Evolutionary conservation across 257 asterid genomes (phyloP).

Genomic region (Penstemon eatonii): DNA sequence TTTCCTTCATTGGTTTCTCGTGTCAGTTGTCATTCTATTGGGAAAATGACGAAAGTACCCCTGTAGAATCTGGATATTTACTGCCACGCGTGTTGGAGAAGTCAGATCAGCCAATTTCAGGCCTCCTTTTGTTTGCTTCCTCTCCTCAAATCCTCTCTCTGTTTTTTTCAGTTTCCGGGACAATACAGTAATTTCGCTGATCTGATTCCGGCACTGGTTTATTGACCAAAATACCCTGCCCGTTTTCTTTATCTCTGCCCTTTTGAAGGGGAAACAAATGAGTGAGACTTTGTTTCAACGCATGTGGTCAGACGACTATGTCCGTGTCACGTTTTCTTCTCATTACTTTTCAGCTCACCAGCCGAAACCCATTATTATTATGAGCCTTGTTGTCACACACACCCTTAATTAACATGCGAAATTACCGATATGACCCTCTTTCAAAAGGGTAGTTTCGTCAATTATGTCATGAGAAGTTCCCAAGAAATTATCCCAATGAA

Average conservation of each 20-base stretch:
- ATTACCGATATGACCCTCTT: constrained; percentile 31
- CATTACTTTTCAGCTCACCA: constrained; percentile 45
- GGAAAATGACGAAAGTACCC: constrained; percentile 49
- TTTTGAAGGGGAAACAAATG: neutral
- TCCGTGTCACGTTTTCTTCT: constrained; percentile 19
- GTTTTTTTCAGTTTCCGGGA: constrained; percentile 47
- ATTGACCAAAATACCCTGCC: constrained; percentile 28
- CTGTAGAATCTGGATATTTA: constrained; percentile 37
- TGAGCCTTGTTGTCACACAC: constrained; percentile 26
- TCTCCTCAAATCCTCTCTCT: constrained; percentile 44
- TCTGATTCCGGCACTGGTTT: constrained; percentile 31
- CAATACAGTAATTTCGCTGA: constrained; percentile 26
- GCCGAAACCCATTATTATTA: constrained; percentile 38
- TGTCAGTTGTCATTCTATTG: constrained; percentile 36
- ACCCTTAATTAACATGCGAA: constrained; percentile 11
- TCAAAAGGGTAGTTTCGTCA: constrained; percentile 31
- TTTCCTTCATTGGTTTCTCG: constrained; percentile 33
- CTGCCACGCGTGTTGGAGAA: constrained; percentile 49
- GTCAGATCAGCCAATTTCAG: constrained; percentile 35
- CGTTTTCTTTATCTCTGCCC: neutral
- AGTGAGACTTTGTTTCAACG: constrained; percentile 43
- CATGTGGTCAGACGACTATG: constrained; percentile 35
- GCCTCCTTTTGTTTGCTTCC: constrained; percentile 26
- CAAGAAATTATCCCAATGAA: constrained; percentile 23
- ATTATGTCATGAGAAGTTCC: constrained; percentile 13